A percentile compares a stretch with the other conserved stretches of the same genome.
Conservation (phyloP, 75 land plant genomes). For the Sequoiadendron giganteum region DNA sequence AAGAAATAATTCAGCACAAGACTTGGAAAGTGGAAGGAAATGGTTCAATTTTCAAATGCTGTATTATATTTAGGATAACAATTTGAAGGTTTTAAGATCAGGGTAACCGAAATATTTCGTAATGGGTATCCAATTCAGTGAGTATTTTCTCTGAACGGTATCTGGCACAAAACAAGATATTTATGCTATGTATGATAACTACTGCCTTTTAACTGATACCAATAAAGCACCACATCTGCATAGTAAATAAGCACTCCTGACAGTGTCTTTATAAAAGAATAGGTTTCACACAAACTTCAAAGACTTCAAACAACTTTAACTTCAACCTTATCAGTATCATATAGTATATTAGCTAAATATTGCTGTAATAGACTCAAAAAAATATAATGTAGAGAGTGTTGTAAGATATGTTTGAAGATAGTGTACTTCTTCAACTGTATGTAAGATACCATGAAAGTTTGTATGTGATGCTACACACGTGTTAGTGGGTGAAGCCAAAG, state of each 20-base stretch:
- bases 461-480: neutral
- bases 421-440: neutral
- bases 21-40: neutral
- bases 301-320: neutral
- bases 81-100: neutral
- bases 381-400: neutral
- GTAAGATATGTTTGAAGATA: neutral
- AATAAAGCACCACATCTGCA: neutral
- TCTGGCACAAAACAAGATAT: neutral
- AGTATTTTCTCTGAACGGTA: neutral
- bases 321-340: neutral
- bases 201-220: neutral
- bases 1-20: neutral
- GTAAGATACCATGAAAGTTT: neutral
- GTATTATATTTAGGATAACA: constrained; percentile 2
- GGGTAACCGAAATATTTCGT: neutral
- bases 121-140: neutral
- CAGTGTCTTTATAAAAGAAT: neutral
- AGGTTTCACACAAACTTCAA: neutral
- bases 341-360: neutral
- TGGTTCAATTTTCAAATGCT: neutral
- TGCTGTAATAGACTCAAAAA: neutral
- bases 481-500: neutral
- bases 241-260: neutral
- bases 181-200: neutral